Base-by-base conservation (phyloP, 2,329 filamentous ascomycete species). In the Beauveria scarabaeidicola region DNA sequence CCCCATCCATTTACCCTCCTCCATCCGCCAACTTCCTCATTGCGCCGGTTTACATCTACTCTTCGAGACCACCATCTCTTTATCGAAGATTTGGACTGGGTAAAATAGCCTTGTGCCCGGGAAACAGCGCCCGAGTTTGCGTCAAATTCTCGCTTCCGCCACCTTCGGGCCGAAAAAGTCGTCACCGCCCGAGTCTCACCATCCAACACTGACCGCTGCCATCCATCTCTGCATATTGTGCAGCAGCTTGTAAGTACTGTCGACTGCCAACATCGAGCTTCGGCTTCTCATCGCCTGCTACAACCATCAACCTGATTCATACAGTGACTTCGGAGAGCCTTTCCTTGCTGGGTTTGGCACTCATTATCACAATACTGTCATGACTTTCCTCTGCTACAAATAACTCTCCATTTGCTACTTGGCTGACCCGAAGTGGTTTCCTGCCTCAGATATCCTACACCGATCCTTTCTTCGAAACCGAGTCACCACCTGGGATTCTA, bases 1-100 rank as follows among this genome's bases (percentile, higher is more conserved):
- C 32, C 32, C 58, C 47, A 58, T 63, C 63, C 61, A 64, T 60
- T 52, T 51, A 57, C 59, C 61, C 58, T 54, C 57, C 61, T 50
- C 61, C 61, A 58, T 59, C 61, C 58, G 52, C 38, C 41, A 59
- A 29, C 48, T 52, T 63, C 32, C 41, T 52, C 51, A 51, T 47
- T 29, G 47, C 50, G 32, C 41, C 46, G 21, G 50, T 53, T 38
- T 48, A 48, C 38, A 51, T 56, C 40, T 59, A 41, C n/a, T 57
- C 43, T 21, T 51, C 46, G 27, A 52, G 56, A n/a, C 13, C 7
- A 7, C 19, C n/a, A 11, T 58, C 25, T 52, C n/a, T 36, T 46
- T 21, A 52, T 36, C 13, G 36, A 43, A 56, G 41, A 47, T 52
- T 40, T 46, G 13, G 21, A 38, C 21, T n/a, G 17, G 41, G 13